Evolutionary conservation across 805 yeast species (phyloP), one percentile per base, ranked within the genome.

Genomic region (Lachancea sp.): DNA sequence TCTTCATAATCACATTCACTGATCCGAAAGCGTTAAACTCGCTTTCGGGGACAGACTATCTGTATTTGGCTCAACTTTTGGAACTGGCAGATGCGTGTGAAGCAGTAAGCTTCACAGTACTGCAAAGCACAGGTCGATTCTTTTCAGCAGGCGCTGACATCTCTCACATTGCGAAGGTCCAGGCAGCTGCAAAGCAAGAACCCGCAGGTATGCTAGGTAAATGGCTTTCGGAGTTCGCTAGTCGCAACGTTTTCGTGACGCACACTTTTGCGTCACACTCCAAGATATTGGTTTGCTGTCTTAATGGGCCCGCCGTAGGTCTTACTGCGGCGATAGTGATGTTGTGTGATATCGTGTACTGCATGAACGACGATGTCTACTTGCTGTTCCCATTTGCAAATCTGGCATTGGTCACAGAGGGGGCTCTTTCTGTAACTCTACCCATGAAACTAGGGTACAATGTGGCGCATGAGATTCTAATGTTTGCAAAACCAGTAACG

Each of bases 291-390:
- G 78, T 78, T 20, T 75, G 77, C 32, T 89, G 87, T 3, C 68
- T 87, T 42, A 87, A 87, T 56, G 96, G 96, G 0, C 95, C 96
- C 0, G 94, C 78, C 4, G 73, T 87, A 43, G 96, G 96, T 0
- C 70, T 87, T 43, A 68, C 79, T 23, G 77, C 89, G 2, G 87
- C 88, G 0, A 60, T 87, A 38, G 79, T 85, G 9, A 74, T 81
- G n/a, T 64, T 83, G 40, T 77, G 83, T 61, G 96, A 87, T 61
- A 69, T 87, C 44, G 70, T 87, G 8, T 86, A 84, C 55, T 80
- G 81, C 11, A 74, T 71, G 49, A 76, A 79, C 51, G 74, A 70
- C 34, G 66, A 71, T 28, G 71, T 75, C 36, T 74, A 78, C 45
- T 55, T 86, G 46, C 72, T 80, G 53, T 72, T 79, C 12, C 96